Base-by-base conservation (phyloP, 352 stramenopile species). In the Phytophthora hibernalis region DNA sequence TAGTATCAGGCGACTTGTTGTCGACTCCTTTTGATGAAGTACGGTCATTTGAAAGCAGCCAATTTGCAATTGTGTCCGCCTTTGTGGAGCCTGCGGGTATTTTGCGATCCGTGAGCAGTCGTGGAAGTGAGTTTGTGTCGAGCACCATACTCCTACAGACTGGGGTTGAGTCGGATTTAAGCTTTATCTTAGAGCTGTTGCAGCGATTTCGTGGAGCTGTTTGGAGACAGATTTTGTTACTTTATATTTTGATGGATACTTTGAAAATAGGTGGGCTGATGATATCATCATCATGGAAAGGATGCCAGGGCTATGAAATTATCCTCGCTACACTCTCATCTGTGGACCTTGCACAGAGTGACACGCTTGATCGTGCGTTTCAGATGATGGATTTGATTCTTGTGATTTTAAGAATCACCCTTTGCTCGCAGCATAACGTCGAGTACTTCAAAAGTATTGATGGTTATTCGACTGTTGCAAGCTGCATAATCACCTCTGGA, bases 101-200 rank as follows among this genome's bases (percentile, higher is more conserved):
- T 53, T 54, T 70, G 26, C 13, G 42, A 31, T 47, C 40, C 22
- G 21, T 44, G 16, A 43, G 24, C 13, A 57, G 48, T 16, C 51
- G 22, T 21, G 35, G 62, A 45, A 24, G 12, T 38, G 42, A 67
- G 10, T 9, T 53, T 28, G 13, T 15, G 18, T 62, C 54, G 20
- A 51, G 76, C 58, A 28, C 63, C 2, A 38, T n/a, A 1, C 33
- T 80, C 11, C 72, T 93, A 16, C 67, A 78, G 20, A 61, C 56
- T 53, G 83, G 85, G 5, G 63, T 91, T 31, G 83, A 89, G 54
- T 81, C 68, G 1, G 85, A 94, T 58, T 63, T 94, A 26, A 77
- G 57, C 33, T 79, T 61, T 28, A 62, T 94, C 1, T 61, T 94
- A 13, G 75, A 80, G 26, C 42, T 89, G 1, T 16, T 94, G 15